phyloP scores from a whole-genome alignment of 306 rosid species.

The Cicer chorassanicum region DNA sequence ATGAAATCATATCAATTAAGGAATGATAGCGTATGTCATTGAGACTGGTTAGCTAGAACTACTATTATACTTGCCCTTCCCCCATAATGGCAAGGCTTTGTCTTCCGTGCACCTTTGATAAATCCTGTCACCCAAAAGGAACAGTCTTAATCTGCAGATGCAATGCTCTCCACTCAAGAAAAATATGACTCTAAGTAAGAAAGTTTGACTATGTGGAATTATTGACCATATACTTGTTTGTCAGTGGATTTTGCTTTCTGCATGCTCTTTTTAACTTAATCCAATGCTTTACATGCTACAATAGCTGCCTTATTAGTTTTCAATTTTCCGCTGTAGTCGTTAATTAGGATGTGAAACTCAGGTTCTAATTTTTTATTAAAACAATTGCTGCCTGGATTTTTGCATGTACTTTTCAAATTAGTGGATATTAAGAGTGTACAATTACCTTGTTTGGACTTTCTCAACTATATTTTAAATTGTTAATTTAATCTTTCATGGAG shows the following conservation, averaged over 20 bases:
- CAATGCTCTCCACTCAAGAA: too few relatives aligned
- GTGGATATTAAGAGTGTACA: neutral
- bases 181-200: too few relatives aligned
- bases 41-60: neutral
- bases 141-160: neutral
- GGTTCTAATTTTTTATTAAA: neutral
- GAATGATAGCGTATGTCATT: neutral
- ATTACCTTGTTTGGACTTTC: neutral
- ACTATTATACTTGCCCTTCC: neutral
- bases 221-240: neutral
- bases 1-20: neutral
- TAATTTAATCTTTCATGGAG: neutral
- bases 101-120: neutral
- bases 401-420: neutral
- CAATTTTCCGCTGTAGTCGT: neutral
- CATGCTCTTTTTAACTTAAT: neutral
- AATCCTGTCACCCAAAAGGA: neutral
- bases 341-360: neutral
- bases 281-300: constrained; percentile 4
- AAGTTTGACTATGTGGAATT: neutral
- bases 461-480: neutral
- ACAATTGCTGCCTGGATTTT: constrained; percentile 6
- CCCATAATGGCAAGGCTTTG: neutral
- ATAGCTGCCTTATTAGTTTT: neutral
- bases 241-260: neutral